phyloP scores from a whole-genome alignment of 805 yeast species.

The Ogataea ganodermae region DNA sequence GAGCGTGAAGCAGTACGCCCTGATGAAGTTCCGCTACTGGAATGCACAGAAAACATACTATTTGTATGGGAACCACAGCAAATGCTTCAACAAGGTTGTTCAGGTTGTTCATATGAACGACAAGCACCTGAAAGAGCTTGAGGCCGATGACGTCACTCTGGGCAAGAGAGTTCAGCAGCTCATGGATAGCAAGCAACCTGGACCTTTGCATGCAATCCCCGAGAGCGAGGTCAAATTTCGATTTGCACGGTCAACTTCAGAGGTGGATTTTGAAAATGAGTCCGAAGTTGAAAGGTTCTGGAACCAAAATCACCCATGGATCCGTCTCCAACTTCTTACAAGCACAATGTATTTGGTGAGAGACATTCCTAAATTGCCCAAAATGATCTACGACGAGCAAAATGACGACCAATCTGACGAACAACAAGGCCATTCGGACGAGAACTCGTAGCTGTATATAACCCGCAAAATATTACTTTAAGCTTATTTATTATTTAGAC shows the following conservation, averaged over 20 bases:
- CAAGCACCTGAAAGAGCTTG: conserved; percentile 2
- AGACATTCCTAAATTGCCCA: conserved; percentile 18
- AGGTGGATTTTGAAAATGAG: conserved; percentile 14
- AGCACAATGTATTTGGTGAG: conserved; percentile 22
- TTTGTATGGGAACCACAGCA: conserved; percentile 18
- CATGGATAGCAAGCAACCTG: conserved; percentile 8
- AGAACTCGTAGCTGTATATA: too few relatives aligned
- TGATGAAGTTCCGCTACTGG: conserved; percentile 23
- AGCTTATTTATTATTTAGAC: neutral
- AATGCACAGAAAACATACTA: conserved; percentile 15
- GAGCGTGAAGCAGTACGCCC: conserved; percentile 33
- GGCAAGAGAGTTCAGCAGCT: conserved; percentile 13
- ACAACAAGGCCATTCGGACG: too few relatives aligned
- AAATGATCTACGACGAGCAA: conserved; percentile 1
- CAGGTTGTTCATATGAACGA: neutral
- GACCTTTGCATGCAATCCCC: conserved; percentile 13
- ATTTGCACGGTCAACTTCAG: conserved; percentile 12
- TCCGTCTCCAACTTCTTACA: conserved; percentile 18
- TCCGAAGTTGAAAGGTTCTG: conserved; percentile 17
- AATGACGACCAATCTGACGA: neutral
- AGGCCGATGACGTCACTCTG: conserved; percentile 9
- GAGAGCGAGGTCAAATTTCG: conserved; percentile 18
- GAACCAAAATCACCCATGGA: conserved; percentile 26
- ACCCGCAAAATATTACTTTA: too few relatives aligned
- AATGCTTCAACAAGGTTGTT: conserved; percentile 12